These are phyloP conservation scores for Penicillium diatomitis DNA, from an alignment of 495 filamentous ascomycete species.

Conservation along the genomic window DNA sequence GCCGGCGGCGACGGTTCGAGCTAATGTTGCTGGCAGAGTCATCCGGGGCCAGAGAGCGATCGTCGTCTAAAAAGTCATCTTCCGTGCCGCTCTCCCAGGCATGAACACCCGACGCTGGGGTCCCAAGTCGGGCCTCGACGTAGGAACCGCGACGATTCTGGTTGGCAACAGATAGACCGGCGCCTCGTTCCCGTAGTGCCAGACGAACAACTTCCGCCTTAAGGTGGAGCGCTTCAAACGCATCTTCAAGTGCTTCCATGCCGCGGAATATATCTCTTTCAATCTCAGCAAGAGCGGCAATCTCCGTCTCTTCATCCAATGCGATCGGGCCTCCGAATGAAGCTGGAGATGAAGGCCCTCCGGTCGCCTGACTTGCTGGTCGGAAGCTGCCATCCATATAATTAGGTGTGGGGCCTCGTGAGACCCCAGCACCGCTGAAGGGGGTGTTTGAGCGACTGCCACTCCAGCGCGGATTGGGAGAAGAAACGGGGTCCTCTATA, in stretches of 20 bases:
- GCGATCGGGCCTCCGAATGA: constrained; percentile 59
- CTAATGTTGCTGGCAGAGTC: constrained; percentile 81
- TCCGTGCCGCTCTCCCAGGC: constrained; percentile 46
- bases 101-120: constrained; percentile 40
- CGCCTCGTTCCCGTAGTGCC: constrained; percentile 67
- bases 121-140: constrained; percentile 47
- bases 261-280: constrained; percentile 87
- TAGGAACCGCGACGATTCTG: constrained; percentile 55
- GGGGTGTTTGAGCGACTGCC: constrained; percentile 37
- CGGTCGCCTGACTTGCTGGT: constrained; percentile 30
- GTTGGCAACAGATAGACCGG: constrained; percentile 67
- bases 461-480: constrained; percentile 16
- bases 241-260: constrained; percentile 92
- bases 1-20: constrained; percentile 59
- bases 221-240: constrained; percentile 84
- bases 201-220: constrained; percentile 75
- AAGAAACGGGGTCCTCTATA: constrained; percentile 53
- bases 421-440: constrained; percentile 32
- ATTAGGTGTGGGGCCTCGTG: constrained; percentile 31
- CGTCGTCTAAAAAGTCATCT: constrained; percentile 50
- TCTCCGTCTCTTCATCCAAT: constrained; percentile 90
- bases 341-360: constrained; percentile 25
- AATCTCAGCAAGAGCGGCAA: constrained; percentile 77
- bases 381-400: constrained; percentile 30
- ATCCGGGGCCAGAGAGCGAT: constrained; percentile 60